Conservation (phyloP, 2,329 filamentous ascomycete species). For the Ophiostoma sp. region DNA sequence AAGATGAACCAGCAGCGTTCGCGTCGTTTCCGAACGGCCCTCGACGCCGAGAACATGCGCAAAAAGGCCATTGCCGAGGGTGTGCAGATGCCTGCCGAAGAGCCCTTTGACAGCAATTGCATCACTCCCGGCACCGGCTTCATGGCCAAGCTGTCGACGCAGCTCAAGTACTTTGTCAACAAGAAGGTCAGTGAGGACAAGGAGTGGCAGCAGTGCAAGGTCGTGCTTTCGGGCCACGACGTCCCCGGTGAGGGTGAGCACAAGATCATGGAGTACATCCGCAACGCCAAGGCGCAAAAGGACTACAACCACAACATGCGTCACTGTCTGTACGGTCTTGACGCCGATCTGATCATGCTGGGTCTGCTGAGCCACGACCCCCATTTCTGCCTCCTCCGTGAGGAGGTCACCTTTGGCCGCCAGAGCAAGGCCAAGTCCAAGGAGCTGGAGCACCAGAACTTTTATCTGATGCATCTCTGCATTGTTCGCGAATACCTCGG, state of each 20-base stretch:
- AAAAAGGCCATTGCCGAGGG: constrained; percentile 91
- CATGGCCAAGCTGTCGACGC: constrained; percentile 92
- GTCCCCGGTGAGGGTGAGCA: constrained; percentile 98
- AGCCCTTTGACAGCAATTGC: constrained; percentile 97
- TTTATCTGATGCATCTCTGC: constrained; percentile 95
- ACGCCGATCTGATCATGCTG: constrained; percentile 98
- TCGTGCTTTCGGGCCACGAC: constrained; percentile 95
- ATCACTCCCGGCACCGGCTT: constrained; percentile 96
- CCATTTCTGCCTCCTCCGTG: constrained; percentile 94
- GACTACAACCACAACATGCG: constrained; percentile 90
- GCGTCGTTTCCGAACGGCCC: constrained; percentile 87
- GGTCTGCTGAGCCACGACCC: constrained; percentile 96
- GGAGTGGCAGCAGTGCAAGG: constrained; percentile 96
- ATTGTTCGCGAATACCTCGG: constrained; percentile 97
- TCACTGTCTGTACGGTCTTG: constrained; percentile 94
- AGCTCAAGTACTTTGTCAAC: constrained; percentile 97
- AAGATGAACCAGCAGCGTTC: constrained; percentile 99
- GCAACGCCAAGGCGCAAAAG: constrained; percentile 92
- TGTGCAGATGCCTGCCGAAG: constrained; percentile 89
- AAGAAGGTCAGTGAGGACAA: constrained; percentile 97
- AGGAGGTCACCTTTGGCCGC: constrained; percentile 96
- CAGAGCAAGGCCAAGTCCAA: constrained; percentile 86
- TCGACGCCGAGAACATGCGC: constrained; percentile 84
- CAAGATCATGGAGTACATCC: constrained; percentile 99
- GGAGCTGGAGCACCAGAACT: constrained; percentile 97